Evolutionary conservation across 192 early-diverging fungal genomes (phyloP).

Genomic region (Dispira simplex): DNA sequence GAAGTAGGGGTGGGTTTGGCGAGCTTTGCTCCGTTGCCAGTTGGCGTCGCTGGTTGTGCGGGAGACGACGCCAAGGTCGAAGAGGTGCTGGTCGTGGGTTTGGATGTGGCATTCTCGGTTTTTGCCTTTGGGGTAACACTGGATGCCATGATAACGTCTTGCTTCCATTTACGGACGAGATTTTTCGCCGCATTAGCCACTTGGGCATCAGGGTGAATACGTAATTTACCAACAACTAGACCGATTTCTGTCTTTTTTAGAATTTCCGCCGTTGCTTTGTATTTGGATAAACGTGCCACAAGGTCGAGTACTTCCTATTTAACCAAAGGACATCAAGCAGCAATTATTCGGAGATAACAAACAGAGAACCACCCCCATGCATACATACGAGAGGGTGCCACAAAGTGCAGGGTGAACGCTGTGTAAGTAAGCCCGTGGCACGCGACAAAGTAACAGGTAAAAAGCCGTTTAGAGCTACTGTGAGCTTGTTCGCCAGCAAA

Average conservation of each 20-base stretch:
- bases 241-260: conserved; percentile 8
- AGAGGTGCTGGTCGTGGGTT: not conserved
- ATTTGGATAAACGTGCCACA: not conserved
- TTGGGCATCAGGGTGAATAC: not conserved
- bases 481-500: no score
- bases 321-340: not conserved
- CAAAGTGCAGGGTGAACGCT: no score
- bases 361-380: no score
- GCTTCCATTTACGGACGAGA: conserved; percentile 6
- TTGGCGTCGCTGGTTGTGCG: conserved; percentile 1
- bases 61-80: conserved; percentile 5
- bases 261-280: conserved; percentile 4
- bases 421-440: no score
- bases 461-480: no score
- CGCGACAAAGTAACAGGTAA: no score
- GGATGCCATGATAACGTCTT: conserved; percentile 15
- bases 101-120: no score
- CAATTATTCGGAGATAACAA: no score
- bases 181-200: conserved; percentile 3
- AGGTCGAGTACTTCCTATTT: not conserved
- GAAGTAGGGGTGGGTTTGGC: not conserved
- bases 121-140: no score
- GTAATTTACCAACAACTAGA: conserved; percentile 3
- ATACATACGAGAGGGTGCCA: no score
- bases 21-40: no score